Evolutionary conservation across 345 rosid genomes (phyloP).

Genomic region (Brassica cretica): DNA sequence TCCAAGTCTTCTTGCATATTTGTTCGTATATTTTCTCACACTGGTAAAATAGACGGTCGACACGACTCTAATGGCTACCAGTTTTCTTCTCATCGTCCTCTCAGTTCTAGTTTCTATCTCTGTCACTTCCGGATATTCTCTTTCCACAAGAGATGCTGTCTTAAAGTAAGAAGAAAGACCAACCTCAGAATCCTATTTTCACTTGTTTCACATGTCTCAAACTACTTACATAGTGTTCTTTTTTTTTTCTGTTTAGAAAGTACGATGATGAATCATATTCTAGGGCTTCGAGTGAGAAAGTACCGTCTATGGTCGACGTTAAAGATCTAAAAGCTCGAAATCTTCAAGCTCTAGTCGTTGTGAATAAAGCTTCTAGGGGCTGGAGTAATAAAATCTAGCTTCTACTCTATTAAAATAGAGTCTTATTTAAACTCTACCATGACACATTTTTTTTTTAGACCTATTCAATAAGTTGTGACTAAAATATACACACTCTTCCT

Average conservation of each 20-base stretch:
- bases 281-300: constrained; percentile 5
- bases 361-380: neutral
- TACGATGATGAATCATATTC: constrained; percentile 9
- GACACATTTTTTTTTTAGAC: no score
- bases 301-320: neutral
- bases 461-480: no score
- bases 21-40: constrained; percentile 6
- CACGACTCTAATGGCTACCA: constrained; percentile 25
- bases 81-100: constrained; percentile 10
- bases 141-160: neutral
- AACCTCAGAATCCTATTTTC: neutral
- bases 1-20: neutral
- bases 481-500: no score
- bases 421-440: no score
- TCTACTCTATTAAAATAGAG: no score
- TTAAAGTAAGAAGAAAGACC: constrained; percentile 18
- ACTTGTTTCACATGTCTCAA: neutral
- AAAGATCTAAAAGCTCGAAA: constrained; percentile 4
- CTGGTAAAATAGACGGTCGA: neutral
- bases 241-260: constrained; percentile 19
- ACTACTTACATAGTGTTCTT: neutral
- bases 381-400: neutral
- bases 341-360: constrained; percentile 11
- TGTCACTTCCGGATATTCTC: neutral
- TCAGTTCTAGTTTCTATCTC: constrained; percentile 4